Base-by-base conservation (phyloP, 148 eudicot species). In the Silene conica region DNA sequence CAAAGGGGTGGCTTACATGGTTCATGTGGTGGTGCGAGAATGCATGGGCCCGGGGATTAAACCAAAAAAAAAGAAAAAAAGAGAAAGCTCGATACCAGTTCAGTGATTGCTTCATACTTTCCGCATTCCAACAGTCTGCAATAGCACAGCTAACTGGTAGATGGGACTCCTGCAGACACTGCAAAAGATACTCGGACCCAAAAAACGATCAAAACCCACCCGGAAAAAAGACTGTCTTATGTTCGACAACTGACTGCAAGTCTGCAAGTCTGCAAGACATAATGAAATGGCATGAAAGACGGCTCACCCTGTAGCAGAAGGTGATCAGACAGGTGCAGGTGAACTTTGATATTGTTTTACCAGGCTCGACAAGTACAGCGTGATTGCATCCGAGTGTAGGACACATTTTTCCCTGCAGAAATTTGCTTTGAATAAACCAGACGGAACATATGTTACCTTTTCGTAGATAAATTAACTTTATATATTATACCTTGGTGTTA, bases 361-460 rank as follows among this genome's bases (percentile, higher is more conserved):
- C 65, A 34, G 12, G 25, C 0, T 15, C n/a, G 12, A 63, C 59
- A 63, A 79, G 1, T 16, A 69, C 65, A 1, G 58, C 78, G 63
- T 23, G 28, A 4, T 69, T 62, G 50, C 81, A 79, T 6, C 64
- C 46, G 0, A 65, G 41, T 11, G 46, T 19, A n/a, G 81, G 78
- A 55, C 81, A 74, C 71, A 74, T 63, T n/a, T 69, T 79, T n/a
- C 74, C 81, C 81, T 79, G 23, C 21, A 74, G 18, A 63, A 6
- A 56, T 67, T 52, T 26, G 21, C 6, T 34, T 13, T 9, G 21
- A 23, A 56, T 50, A 48, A 73, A 9, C 25, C 5, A 66, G 22
- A 14, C 43, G 16, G 0, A 20, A 65, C 13, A 31, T 38, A 16
- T 1, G 10, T 67, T 22, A 31, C 4, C 34, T 31, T 21, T 68